Base-by-base conservation (phyloP, 441 rosid species). In the Croton setiger region DNA sequence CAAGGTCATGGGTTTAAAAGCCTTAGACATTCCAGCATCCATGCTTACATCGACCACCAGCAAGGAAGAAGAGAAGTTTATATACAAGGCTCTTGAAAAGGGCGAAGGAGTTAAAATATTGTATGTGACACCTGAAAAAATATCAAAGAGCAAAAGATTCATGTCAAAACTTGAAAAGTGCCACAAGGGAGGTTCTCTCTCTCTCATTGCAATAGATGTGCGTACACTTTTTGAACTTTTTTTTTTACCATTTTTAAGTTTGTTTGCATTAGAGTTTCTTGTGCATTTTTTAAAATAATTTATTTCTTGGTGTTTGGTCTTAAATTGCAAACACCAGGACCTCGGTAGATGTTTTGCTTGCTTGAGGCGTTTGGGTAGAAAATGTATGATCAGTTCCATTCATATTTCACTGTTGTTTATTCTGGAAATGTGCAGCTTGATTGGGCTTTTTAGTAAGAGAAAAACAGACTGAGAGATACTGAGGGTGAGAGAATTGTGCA, bases 161-260 rank as follows among this genome's bases (percentile, higher is more conserved):
- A 92, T 95, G 97, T 95, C 99, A 23, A 92, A 95, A 85, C 98
- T 95, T 48, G 98, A 95, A 83, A 95, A 92, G 68, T 90, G 97
- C 72, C 88, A 92, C 62, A 80, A 75, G 68, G 87, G 87, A 27
- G 93, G 91, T 33, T 86, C 84, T 54, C 91, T 92, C 74, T 86
- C 98, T 70, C 86, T 95, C 64, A 88, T 92, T 68, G 86, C 99
- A 55, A 79, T 92, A 58, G 99, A 90, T 84, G 99, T 92, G 72
- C 89, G 97, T 81, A 14, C 55, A 60, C 64, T 52, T 61, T 67
- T 62, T 59, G 44, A 36, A 10, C 12, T 8, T 48, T 66, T 18
- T 57, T 20, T 14, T 17, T 2, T 2, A 1, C 31, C 31, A 27
- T 2, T 18, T 17, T 5, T 18, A 4, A 13, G 52, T 8, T 17